Evolutionary conservation across 139 green algal genomes (phyloP).

Genomic region (Tetraselmis striata): DNA sequence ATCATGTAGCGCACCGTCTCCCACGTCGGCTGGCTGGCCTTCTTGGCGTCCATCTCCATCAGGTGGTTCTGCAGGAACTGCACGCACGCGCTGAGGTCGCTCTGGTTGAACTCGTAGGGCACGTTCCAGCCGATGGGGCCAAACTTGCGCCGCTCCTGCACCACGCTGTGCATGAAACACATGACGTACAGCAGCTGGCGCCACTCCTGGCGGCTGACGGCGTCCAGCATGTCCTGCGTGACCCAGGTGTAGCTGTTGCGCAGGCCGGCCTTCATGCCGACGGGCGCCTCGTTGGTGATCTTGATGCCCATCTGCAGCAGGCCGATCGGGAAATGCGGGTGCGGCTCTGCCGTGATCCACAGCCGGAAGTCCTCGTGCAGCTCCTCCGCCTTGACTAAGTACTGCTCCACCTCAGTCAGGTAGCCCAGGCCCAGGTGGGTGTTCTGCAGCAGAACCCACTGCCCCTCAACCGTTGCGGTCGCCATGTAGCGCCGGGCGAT

Average conservation of each 20-base stretch:
- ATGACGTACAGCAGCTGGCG: slow-evolving; percentile 86
- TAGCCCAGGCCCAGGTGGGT: slow-evolving; percentile 87
- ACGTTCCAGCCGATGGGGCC: slow-evolving; percentile 92
- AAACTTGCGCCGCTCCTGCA: slow-evolving; percentile 92
- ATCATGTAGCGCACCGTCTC: slow-evolving; percentile 87
- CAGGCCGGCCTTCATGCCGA: slow-evolving; percentile 87
- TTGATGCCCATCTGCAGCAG: slow-evolving; percentile 89
- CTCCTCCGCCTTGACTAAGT: slow-evolving; percentile 52
- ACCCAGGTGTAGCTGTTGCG: slow-evolving; percentile 79
- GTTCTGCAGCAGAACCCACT: slow-evolving; percentile 97
- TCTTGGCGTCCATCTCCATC: slow-evolving; percentile 88
- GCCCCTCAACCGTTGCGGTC: slow-evolving; percentile 69
- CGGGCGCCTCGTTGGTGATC: slow-evolving; percentile 88
- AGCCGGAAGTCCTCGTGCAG: slow-evolving; percentile 77
- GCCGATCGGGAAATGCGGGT: slow-evolving; percentile 87
- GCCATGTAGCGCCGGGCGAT: slow-evolving; percentile 87
- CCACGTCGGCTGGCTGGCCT: slow-evolving; percentile 48
- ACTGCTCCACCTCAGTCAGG: slow-evolving; percentile 84
- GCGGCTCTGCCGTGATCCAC: slow-evolving; percentile 90
- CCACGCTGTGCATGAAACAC: slow-evolving; percentile 85
- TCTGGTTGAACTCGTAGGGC: slow-evolving; percentile 95
- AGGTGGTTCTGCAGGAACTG: slow-evolving; percentile 93
- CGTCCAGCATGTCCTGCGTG: slow-evolving; percentile 80
- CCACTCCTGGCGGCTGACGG: slow-evolving; percentile 72
- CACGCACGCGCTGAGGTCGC: slow-evolving; percentile 76